Base-by-base conservation (phyloP, 192 early-diverging fungal species). In the Pilaira anomala region DNA sequence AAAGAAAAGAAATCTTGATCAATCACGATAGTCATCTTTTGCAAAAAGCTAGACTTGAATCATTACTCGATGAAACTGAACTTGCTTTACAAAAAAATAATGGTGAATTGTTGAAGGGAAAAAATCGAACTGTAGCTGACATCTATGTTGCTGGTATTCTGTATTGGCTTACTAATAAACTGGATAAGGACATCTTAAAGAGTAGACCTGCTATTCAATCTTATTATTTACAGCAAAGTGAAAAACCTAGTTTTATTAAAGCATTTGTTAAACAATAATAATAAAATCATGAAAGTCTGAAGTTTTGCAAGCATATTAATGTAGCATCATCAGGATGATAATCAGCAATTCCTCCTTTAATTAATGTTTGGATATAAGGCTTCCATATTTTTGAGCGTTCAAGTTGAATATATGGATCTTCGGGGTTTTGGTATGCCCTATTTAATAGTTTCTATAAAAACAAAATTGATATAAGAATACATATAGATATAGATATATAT, bases 361-460 rank as follows among this genome's bases (percentile, higher is more conserved):
- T 65, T 18, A 84, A 48, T n/a, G 76, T 70, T 50, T 84, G 74
- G 28, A 81, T 65, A 46, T 84, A 77, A 3, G 82, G 82, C 1
- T 76, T 66, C 69, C 78, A 78, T 30, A 75, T 82, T n/a, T 63
- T 67, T n/a, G 78, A 78, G 26, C 53, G 68, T n/a, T 69, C 55
- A 12, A 84, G 22, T 0, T 51, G 33, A 1, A 82, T 30, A 50
- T 82, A 84, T 2, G 82, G 78, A 45, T 79, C 69, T 6, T 59
- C 54, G 3, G 77, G 71, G 41, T 44, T 54, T 42, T 62, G 66
- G 14, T 75, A 68, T 8, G 74, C 69, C 14, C 63, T 45, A 50
- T 84, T 84, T 80, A 84, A 82, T 29, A 84, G 63, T 57, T 84
- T 77, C 62, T 83, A 65, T 45, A 24, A 22, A 21, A 53, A 30